Conservation (phyloP, 176 grass and related monocot species). For the Rhynchospora pubera region DNA sequence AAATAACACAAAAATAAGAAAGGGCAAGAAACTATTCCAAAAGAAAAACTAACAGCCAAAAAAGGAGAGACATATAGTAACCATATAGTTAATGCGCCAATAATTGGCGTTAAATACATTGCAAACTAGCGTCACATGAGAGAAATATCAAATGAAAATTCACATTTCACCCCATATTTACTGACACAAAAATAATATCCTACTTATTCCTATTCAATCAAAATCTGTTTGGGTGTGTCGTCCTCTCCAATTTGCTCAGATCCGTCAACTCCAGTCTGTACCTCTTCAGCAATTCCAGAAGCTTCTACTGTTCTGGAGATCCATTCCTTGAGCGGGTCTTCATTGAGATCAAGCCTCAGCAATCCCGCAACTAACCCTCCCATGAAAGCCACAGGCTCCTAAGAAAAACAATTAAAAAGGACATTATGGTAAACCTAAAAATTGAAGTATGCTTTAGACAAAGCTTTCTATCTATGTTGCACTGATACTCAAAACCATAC, state of each 20-base stretch:
- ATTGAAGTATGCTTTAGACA: neutral
- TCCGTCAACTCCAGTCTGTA: constrained; percentile 12
- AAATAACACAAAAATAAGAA: neutral
- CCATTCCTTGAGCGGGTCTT: constrained; percentile 96
- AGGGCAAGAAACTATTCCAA: neutral
- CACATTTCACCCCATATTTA: neutral
- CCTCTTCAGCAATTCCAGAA: constrained; percentile 63
- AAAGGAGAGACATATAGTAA: neutral
- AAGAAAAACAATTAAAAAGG: neutral
- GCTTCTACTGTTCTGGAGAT: constrained; percentile 61
- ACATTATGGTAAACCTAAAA: neutral
- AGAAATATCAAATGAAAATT: constrained; percentile 1
- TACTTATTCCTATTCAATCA: constrained; percentile 64
- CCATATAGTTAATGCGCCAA: neutral
- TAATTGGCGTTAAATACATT: constrained; percentile 2
- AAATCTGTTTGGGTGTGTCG: constrained; percentile 67
- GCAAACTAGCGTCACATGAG: neutral
- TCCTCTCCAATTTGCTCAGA: constrained; percentile 39
- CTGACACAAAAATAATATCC: neutral
- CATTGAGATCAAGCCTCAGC: constrained; percentile 88
- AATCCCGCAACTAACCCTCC: constrained; percentile 91
- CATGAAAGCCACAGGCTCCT: constrained; percentile 96
- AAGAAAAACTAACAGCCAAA: neutral
- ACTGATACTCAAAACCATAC: neutral
- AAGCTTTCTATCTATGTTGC: neutral